Evolutionary conservation across 805 yeast species (phyloP).

Genomic region (Trichomonascus vanleenenianus): DNA sequence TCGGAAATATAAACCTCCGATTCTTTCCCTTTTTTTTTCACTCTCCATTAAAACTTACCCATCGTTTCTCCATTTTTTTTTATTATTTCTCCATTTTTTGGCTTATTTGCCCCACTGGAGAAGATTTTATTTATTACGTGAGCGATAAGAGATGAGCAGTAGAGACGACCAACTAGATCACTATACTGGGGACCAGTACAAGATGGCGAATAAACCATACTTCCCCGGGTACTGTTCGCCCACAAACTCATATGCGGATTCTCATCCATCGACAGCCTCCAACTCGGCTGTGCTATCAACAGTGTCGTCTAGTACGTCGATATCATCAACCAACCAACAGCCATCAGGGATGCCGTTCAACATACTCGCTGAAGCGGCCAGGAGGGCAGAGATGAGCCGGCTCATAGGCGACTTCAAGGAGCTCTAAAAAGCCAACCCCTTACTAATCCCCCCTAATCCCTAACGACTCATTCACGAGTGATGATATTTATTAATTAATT

Average conservation of each 20-base stretch:
- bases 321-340: not conserved
- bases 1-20: not conserved
- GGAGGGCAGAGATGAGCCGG: slow-evolving; percentile 27
- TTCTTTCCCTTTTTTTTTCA: not conserved
- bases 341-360: slow-evolving; percentile 17
- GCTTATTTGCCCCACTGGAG: not conserved
- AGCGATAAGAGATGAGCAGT: too few relatives aligned
- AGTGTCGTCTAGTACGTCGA: too few relatives aligned
- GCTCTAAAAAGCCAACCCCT: not conserved
- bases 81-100: not conserved
- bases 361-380: slow-evolving; percentile 28
- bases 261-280: too few relatives aligned
- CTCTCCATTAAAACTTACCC: not conserved
- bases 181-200: not conserved
- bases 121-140: too few relatives aligned
- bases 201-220: not conserved
- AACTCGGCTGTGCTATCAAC: too few relatives aligned
- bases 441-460: not conserved
- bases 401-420: slow-evolving; percentile 22
- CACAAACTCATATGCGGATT: not conserved
- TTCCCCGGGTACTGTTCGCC: slow-evolving; percentile 14
- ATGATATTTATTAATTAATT: not conserved
- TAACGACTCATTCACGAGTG: not conserved
- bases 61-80: not conserved
- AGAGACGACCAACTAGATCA: not conserved